phyloP scores from a whole-genome alignment of 352 stramenopile species.

The Phytophthora boehmeriae region DNA sequence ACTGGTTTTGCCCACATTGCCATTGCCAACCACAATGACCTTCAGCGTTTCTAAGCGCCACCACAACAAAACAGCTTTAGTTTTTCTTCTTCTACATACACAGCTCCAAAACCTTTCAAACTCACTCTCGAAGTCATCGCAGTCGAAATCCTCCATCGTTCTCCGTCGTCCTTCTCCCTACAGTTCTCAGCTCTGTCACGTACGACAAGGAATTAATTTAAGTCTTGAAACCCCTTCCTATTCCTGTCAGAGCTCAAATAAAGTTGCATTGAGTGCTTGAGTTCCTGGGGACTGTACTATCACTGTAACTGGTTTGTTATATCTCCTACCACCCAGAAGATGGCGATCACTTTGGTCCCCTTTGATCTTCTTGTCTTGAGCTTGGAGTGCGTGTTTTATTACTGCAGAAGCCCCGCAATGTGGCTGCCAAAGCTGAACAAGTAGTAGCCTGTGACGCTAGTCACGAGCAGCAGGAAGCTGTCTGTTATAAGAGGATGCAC shows the following conservation, averaged over 20 bases:
- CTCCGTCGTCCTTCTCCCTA: constrained; percentile 8
- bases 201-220: too few species aligned
- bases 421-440: constrained; percentile 67
- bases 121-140: constrained; percentile 80
- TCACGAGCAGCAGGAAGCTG: constrained; percentile 70
- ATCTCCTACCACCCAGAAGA: too few species aligned
- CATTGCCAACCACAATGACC: constrained; percentile 85
- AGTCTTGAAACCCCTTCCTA: too few species aligned
- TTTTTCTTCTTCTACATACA: neutral
- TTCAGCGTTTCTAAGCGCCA: constrained; percentile 70
- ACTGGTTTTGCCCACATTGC: constrained; percentile 85
- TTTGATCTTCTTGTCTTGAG: too few species aligned
- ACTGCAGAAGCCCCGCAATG: constrained; percentile 55
- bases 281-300: too few species aligned
- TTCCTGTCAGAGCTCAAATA: too few species aligned
- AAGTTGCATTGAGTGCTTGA: too few species aligned
- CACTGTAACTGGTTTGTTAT: too few species aligned
- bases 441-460: constrained; percentile 79
- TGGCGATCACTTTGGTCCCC: too few species aligned
- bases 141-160: constrained; percentile 58
- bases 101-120: constrained; percentile 10
- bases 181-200: constrained; percentile 5
- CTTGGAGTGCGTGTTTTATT: neutral
- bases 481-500: constrained; percentile 39
- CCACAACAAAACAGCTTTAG: constrained; percentile 4